These are phyloP conservation scores for Myxozyma mucilagina DNA, from an alignment of 805 yeast genomes.

Conservation along the genomic window DNA sequence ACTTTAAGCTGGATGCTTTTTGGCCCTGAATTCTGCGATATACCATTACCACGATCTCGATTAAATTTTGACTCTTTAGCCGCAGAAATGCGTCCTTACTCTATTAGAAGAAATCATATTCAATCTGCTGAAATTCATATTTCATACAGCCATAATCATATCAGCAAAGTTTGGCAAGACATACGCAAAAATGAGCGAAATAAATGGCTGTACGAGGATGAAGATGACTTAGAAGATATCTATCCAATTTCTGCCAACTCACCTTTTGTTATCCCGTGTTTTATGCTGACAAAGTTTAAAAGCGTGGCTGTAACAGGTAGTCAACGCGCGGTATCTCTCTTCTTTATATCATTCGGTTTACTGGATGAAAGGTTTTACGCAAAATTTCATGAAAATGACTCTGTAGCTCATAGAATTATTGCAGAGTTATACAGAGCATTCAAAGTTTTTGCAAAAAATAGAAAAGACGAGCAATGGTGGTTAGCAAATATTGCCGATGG, in stretches of 20 bases:
- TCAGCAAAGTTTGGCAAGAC: not conserved
- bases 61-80: constrained; percentile 28
- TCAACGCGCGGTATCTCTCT: constrained; percentile 68
- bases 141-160: not conserved
- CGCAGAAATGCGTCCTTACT: constrained; percentile 15
- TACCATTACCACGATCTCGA: constrained; percentile 42
- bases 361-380: constrained; percentile 78
- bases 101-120: constrained; percentile 3
- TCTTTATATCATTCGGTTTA: constrained; percentile 91
- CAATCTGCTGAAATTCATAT: constrained; percentile 6
- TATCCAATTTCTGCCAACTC: constrained; percentile 83
- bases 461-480: constrained; percentile 21
- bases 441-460: constrained; percentile 7
- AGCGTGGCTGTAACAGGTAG: constrained; percentile 72
- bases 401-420: constrained; percentile 84
- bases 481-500: constrained; percentile 19
- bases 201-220: constrained; percentile 54
- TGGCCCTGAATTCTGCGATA: constrained; percentile 85
- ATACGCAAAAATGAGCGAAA: not conserved
- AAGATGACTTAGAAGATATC: constrained; percentile 76
- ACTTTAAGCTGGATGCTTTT: constrained; percentile 68
- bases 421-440: constrained; percentile 22
- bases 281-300: constrained; percentile 21
- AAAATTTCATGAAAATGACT: constrained; percentile 78
- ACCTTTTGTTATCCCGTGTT: constrained; percentile 57